Percentiles rank a stretch among this genome's conserved stretches.
phyloP scores from a whole-genome alignment of 352 stramenopile species.

The Pythium chondricola region DNA sequence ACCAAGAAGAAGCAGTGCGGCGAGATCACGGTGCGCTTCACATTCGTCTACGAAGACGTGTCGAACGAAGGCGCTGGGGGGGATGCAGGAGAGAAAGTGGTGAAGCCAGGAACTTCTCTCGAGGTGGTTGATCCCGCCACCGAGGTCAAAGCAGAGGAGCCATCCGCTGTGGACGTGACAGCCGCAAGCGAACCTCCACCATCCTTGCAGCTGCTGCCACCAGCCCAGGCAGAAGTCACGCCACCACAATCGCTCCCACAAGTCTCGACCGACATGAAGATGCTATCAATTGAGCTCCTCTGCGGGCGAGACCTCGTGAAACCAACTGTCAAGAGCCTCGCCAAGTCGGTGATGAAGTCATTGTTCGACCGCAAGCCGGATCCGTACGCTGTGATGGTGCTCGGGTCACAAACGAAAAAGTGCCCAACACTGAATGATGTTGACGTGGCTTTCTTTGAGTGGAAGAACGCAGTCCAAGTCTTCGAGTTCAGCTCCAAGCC shows the following conservation, averaged over 20 bases:
- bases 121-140: not conserved
- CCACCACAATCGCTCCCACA: not conserved
- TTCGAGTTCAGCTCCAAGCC: conserved; percentile 31
- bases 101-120: not conserved
- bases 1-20: conserved; percentile 30
- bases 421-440: conserved; percentile 31
- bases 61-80: too few relatives aligned
- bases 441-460: conserved; percentile 41
- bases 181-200: not conserved
- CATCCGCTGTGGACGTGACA: not conserved
- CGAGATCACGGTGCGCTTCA: conserved; percentile 30
- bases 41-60: conserved; percentile 13
- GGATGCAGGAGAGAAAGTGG: not conserved
- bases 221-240: not conserved
- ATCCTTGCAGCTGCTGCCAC: not conserved
- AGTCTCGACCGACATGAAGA: conserved; percentile 22
- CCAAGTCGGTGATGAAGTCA: conserved; percentile 30
- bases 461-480: conserved; percentile 34
- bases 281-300: conserved; percentile 29
- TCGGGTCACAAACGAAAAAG: conserved; percentile 23
- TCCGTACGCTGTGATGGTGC: conserved; percentile 33
- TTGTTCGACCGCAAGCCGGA: conserved; percentile 39
- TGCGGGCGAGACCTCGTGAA: conserved; percentile 25
- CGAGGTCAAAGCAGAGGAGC: not conserved
- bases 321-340: conserved; percentile 11